Base-by-base conservation (phyloP, 257 asterid species). In the Solanum piurae region DNA sequence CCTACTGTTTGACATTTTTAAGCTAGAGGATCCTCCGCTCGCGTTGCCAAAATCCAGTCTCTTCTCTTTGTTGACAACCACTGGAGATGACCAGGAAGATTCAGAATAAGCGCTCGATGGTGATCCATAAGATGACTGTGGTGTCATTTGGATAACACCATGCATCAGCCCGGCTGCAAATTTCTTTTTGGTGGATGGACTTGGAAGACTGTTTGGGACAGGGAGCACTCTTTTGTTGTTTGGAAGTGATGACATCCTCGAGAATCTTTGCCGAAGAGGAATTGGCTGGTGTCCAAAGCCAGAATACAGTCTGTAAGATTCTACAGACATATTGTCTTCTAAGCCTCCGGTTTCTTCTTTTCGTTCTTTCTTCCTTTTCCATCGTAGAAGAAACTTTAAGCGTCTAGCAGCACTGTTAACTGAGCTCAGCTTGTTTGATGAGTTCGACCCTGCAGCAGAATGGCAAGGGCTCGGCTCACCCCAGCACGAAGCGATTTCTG, bases 221-320 rank as follows among this genome's bases (percentile, higher is more conserved):
- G 94, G 87, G 68, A 74, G 89, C 9, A 93, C 76, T 79, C 94
- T 88, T 86, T 92, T 94, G 93, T 91, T 94, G 93, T 88, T 92
- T 6, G 91, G 94, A 34, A 93, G 88, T 2, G 94, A 90, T 3
- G 95, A 87, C 37, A 87, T 34, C 76, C 87, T 91, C 3, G 96
- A 90, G 86, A 91, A 94, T 36, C 93, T 96, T 74, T 94, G 95
- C 31, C 99, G 87, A 0, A 95, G 95, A 5, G 99, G 92, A 23
- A 94, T 64, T 5, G 93, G 95, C 27, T 90, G 87, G 84, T 89
- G 89, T 88, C 69, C 91, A 12, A 80, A 85, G 36, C 89, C 89
- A n/a, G 93, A 69, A 60, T 20, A 6, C 82, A 58, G 46, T 34
- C 42, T 83, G 71, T 60, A 80, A 1, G 97, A 94, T 33, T 88